Evolutionary conservation across 306 rosid species (phyloP).

Genomic region (Prunus fruticosa): DNA sequence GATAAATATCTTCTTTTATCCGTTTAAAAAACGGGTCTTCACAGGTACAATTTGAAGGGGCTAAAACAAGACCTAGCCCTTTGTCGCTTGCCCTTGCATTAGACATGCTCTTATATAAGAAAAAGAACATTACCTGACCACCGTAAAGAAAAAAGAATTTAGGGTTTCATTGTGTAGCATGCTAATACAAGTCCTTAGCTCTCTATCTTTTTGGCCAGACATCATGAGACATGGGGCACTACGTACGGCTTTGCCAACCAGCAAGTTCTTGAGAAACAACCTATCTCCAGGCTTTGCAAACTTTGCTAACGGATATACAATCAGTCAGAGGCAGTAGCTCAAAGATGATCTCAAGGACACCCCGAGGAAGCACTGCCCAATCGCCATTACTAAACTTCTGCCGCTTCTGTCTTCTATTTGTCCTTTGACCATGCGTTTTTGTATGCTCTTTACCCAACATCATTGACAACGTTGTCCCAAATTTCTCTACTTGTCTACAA

Average conservation of each 20-base stretch:
- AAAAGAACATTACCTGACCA: no score
- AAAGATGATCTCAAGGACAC: constrained; percentile 36
- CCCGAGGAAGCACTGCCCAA: constrained; percentile 49
- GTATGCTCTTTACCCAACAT: no score
- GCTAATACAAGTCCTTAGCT: constrained; percentile 45
- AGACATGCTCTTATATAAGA: no score
- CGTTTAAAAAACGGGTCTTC: no score
- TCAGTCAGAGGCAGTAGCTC: constrained; percentile 38
- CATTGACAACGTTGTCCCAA: no score
- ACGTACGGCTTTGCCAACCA: constrained; percentile 27
- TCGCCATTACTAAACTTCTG: constrained; percentile 17
- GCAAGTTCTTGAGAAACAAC: constrained; percentile 45
- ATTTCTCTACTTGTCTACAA: no score
- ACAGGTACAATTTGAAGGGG: no score
- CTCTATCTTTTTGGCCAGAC: constrained; percentile 40
- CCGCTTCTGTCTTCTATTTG: constrained; percentile 26
- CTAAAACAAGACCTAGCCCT: no score
- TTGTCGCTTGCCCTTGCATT: no score
- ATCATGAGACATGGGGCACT: constrained; percentile 64
- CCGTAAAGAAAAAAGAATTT: no score
- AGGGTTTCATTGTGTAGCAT: constrained; percentile 36
- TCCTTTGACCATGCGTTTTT: constrained; percentile 23
- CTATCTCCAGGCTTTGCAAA: constrained; percentile 52
- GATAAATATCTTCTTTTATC: no score
- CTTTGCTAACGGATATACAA: constrained; percentile 46